Conservation (phyloP, 768 basidiomycete species). For the Tremella mesenterica region DNA sequence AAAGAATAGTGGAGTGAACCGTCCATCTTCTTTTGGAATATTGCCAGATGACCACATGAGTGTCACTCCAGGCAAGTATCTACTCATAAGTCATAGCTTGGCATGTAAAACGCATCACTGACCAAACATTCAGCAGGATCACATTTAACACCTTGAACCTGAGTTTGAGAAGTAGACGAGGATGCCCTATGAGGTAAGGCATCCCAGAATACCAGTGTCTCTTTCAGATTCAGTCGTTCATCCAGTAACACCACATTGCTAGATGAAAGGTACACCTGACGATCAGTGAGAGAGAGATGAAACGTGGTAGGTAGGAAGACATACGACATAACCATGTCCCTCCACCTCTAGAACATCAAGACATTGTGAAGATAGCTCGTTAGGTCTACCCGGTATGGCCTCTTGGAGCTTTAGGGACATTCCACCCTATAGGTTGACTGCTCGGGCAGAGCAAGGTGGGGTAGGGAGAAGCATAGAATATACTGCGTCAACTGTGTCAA, state of each 20-base stretch:
- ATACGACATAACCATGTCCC: conserved; percentile 18
- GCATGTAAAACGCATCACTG: background rate
- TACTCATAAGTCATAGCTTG: conserved; percentile 1
- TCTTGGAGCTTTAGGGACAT: conserved; percentile 37
- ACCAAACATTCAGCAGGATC: conserved; percentile 12
- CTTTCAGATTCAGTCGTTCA: conserved; percentile 17
- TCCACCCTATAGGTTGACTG: no score
- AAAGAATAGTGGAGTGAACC: conserved; percentile 24
- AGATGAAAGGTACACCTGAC: conserved; percentile 24
- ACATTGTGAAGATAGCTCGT: conserved; percentile 1
- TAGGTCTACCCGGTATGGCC: conserved; percentile 28
- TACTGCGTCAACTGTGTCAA: no score
- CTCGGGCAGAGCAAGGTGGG: no score
- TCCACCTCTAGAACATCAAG: conserved; percentile 11
- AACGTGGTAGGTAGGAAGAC: no score
- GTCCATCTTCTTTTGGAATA: conserved; percentile 15
- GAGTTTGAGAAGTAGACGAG: conserved; percentile 9
- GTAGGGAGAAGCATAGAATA: no score
- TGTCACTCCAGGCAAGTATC: conserved; percentile 34
- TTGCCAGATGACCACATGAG: conserved; percentile 31
- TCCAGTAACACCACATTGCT: conserved; percentile 22
- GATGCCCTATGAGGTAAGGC: conserved; percentile 26
- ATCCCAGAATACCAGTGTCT: conserved; percentile 27
- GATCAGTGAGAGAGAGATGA: no score
- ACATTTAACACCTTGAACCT: conserved; percentile 22